Evolutionary conservation across 768 basidiomycete species (phyloP).

Genomic region (Hebeloma cylindrosporum): DNA sequence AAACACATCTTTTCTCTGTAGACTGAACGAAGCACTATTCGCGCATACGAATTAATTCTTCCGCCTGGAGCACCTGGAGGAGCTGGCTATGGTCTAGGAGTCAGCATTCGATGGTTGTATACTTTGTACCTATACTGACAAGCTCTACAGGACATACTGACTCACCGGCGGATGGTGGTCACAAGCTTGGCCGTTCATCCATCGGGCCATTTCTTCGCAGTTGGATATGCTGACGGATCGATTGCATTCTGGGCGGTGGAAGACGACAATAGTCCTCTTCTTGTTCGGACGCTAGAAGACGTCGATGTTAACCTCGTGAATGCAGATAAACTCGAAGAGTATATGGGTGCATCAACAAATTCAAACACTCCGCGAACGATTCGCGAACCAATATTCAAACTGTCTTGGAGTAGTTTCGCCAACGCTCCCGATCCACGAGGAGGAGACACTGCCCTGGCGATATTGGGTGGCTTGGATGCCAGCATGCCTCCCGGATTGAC

Average conservation of each 20-base stretch:
- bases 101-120: slow-evolving; percentile 28
- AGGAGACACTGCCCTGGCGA: slow-evolving; percentile 69
- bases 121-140: slow-evolving; percentile 1
- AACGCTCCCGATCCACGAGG: slow-evolving; percentile 64
- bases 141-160: slow-evolving; percentile 57
- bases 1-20: slow-evolving; percentile 16
- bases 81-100: slow-evolving; percentile 54
- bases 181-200: slow-evolving; percentile 76
- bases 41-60: slow-evolving; percentile 67
- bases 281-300: slow-evolving; percentile 66
- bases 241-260: slow-evolving; percentile 83
- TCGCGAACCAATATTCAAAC: slow-evolving; percentile 82
- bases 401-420: slow-evolving; percentile 80
- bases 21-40: slow-evolving; percentile 50
- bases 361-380: slow-evolving; percentile 19
- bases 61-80: slow-evolving; percentile 86
- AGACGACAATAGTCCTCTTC: slow-evolving; percentile 72
- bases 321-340: slow-evolving; percentile 43
- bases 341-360: slow-evolving; percentile 25
- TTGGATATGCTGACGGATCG: slow-evolving; percentile 80
- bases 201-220: slow-evolving; percentile 71
- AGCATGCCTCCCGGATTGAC: slow-evolving; percentile 62
- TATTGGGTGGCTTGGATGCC: slow-evolving; percentile 73
- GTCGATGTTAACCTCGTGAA: slow-evolving; percentile 58
- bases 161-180: slow-evolving; percentile 66